These are phyloP conservation scores for Metschnikowia continentalis DNA, from an alignment of 805 yeast species.

Conservation along the genomic window DNA sequence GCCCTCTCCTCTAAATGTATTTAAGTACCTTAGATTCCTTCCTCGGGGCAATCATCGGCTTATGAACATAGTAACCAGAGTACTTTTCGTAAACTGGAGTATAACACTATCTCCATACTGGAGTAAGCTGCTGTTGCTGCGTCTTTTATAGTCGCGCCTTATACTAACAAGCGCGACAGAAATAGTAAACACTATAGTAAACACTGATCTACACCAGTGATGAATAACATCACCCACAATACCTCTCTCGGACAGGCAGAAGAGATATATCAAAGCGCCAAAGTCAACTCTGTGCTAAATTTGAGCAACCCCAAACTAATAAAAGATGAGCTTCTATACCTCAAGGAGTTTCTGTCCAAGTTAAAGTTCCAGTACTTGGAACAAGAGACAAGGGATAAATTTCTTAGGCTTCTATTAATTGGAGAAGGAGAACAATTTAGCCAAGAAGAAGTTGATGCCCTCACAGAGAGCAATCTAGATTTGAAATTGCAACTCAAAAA, in stretches of 20 bases:
- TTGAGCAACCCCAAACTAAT: constrained; percentile 12
- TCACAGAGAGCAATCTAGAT: constrained; percentile 20
- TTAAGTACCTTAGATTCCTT: no score
- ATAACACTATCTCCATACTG: not conserved
- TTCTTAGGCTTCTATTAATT: constrained; percentile 47
- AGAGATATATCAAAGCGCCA: constrained; percentile 6
- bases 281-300: constrained; percentile 6
- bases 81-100: no score
- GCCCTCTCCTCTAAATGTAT: no score
- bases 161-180: not conserved
- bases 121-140: not conserved
- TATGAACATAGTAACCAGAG: no score
- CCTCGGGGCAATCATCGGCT: no score
- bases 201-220: not conserved
- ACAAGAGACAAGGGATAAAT: constrained; percentile 67
- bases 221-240: constrained; percentile 1
- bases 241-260: constrained; percentile 11
- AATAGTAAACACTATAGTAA: not conserved
- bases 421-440: constrained; percentile 28
- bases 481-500: constrained; percentile 24
- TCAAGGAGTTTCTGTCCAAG: constrained; percentile 45
- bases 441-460: constrained; percentile 29
- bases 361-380: constrained; percentile 64
- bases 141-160: not conserved
- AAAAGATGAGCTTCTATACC: constrained; percentile 29